Percentiles rank a stretch among this genome's conserved stretches.
Conservation (phyloP, 345 rosid species). For the Eucalyptus pauciflora region DNA sequence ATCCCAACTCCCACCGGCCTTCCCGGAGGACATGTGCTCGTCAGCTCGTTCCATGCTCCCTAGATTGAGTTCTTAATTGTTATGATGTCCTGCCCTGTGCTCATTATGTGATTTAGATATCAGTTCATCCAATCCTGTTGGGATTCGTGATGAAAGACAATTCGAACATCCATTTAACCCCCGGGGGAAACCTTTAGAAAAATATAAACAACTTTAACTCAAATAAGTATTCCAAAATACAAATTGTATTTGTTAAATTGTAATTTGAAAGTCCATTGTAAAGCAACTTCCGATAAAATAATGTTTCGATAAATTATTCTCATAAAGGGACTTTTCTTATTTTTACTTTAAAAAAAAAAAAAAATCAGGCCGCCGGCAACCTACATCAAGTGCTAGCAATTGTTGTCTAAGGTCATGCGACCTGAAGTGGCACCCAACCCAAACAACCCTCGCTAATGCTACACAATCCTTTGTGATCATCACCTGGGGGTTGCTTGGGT, state of each 20-base stretch:
- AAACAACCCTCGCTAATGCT: rapidly evolving
- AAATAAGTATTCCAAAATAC: no score
- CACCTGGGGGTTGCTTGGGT: not conserved
- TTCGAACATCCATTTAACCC: not conserved
- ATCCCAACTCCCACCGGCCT: not conserved
- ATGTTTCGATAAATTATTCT: no score
- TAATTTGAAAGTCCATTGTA: not conserved
- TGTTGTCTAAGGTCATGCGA: rapidly evolving
- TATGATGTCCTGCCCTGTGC: not conserved
- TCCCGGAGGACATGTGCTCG: not conserved
- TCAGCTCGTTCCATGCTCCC: not conserved
- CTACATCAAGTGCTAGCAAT: not conserved
- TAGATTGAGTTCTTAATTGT: not conserved
- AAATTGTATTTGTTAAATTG: rapidly evolving
- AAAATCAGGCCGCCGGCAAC: rapidly evolving
- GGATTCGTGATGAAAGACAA: not conserved
- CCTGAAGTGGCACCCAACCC: rapidly evolving
- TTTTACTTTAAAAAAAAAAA: no score
- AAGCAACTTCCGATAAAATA: no score
- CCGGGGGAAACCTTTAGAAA: rapidly evolving
- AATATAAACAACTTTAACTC: no score
- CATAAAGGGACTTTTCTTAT: not conserved
- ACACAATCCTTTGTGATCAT: not conserved
- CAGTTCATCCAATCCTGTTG: not conserved
- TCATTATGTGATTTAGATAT: not conserved